Evolutionary conservation across 345 rosid genomes (phyloP).

Genomic region (Populus simonii): DNA sequence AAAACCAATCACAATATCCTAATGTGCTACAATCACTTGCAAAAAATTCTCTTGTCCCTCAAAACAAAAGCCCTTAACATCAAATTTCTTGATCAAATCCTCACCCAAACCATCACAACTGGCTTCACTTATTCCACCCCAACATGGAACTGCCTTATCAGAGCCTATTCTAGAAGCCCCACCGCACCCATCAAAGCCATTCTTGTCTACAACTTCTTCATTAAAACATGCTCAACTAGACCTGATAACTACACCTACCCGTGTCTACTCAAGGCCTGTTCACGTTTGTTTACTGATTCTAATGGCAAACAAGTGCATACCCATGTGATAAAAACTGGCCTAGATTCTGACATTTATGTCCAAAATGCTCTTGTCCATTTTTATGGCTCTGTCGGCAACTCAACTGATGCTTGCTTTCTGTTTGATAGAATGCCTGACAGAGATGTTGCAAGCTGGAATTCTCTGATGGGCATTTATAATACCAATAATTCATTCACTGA

Average conservation of each 20-base stretch:
- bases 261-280: constrained; percentile 22
- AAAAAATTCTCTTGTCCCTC: constrained; percentile 1
- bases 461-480: constrained; percentile 16
- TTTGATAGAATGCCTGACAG: constrained; percentile 21
- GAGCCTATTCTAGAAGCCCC: constrained; percentile 20
- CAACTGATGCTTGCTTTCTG: background rate
- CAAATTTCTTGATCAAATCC: constrained; percentile 16
- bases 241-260: constrained; percentile 27
- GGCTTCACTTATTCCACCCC: constrained; percentile 5
- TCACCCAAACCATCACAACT: constrained; percentile 21
- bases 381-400: background rate
- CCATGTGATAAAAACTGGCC: constrained; percentile 11
- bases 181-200: constrained; percentile 22
- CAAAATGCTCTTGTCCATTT: constrained; percentile 21
- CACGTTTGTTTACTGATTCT: background rate
- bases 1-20: background rate
- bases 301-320: constrained; percentile 21
- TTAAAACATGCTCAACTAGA: background rate
- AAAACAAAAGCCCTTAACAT: background rate
- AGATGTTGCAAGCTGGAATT: constrained; percentile 29
- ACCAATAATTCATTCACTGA: background rate
- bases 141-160: constrained; percentile 24
- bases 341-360: constrained; percentile 15
- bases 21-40: constrained; percentile 4
- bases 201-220: constrained; percentile 17